Evolutionary conservation across 1,139 yeast genomes (phyloP), one percentile per base, ranked within the genome.

Genomic region (Zygoascus hellenicus): DNA sequence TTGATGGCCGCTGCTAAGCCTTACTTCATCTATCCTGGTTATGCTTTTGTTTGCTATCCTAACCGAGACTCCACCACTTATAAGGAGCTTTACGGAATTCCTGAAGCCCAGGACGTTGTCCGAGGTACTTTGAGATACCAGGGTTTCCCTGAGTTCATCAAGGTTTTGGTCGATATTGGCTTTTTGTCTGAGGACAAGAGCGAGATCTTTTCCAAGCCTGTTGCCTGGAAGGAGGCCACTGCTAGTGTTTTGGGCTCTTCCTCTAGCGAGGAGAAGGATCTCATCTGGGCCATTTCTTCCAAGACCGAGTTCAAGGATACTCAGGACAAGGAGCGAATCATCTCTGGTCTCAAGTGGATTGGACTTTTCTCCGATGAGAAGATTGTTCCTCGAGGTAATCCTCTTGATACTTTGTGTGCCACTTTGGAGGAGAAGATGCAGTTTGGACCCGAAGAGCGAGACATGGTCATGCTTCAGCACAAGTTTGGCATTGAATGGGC

Each of bases 61-160:
- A 92, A 92, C 80, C 85, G 98, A 76, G 98, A 92, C 71, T 90
- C 97, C 40, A 89, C 97, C 53, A 78, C 85, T 52, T 92, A 87
- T 78, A 85, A 81, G 74, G 94, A 90, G 69, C 79, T 92, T 57
- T 92, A 92, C 73, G 70, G 78, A 64, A 92, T 92, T 56, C 98
- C 98, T 57, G 98, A 92, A 74, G 98, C 98, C 57, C 89, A 92
- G 62, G 89, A 96, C 51, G 89, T 92, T 53, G 79, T 92, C 61
- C 86, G 98, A 76, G 98, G 98, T 64, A 92, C 98, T 54, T 78
- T 92, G 66, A 81, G 98, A 74, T 92, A 77, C 80, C 97, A 89
- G 72, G 98, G 98, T 45, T 92, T 92, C 90, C 97, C 97, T 50
- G 96, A 90, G 73, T 90, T 92, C 68, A 83, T 90, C 69, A 90